These are phyloP conservation scores for Filobasidium floriforme DNA, from an alignment of 768 basidiomycete genomes.

Conservation along the genomic window DNA sequence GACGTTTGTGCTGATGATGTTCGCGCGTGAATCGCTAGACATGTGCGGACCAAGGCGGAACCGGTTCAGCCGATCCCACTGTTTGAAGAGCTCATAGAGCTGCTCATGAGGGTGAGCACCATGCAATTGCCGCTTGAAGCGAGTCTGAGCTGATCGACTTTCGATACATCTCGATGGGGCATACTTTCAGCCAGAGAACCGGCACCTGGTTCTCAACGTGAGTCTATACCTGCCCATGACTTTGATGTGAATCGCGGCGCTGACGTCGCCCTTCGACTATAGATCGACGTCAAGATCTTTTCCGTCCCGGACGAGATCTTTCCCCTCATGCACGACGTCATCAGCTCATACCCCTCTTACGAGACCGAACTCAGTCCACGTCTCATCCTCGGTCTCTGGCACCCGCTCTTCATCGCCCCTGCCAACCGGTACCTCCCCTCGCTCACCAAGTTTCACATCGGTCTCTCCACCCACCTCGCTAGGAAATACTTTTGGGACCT, in stretches of 20 bases:
- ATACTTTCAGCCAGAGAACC: slow-evolving; percentile 40
- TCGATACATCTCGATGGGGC: neutral
- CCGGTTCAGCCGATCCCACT: slow-evolving; percentile 45
- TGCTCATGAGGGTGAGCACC: slow-evolving; percentile 42
- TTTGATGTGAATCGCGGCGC: too few species aligned
- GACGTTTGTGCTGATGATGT: neutral
- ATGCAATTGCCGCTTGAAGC: neutral
- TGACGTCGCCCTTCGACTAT: too few species aligned
- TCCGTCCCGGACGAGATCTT: slow-evolving; percentile 42
- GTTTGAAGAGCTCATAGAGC: slow-evolving; percentile 42
- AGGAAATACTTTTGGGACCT: slow-evolving; percentile 43
- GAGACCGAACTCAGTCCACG: slow-evolving; percentile 38
- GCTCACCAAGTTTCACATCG: slow-evolving; percentile 43
- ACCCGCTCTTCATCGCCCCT: slow-evolving; percentile 43
- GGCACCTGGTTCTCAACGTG: slow-evolving; percentile 44
- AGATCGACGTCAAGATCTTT: slow-evolving; percentile 46
- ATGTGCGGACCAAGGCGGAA: slow-evolving; percentile 42
- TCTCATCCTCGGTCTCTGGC: slow-evolving; percentile 46
- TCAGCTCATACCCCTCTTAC: slow-evolving; percentile 30
- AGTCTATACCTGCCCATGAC: too few species aligned
- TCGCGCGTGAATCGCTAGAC: slow-evolving; percentile 24
- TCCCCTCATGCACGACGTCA: slow-evolving; percentile 39
- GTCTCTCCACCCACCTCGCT: slow-evolving; percentile 38
- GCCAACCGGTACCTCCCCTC: slow-evolving; percentile 39
- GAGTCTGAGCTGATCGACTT: neutral